Evolutionary conservation across 108 stramenopile species (phyloP).

Genomic region (Conticribra weissflogii): DNA sequence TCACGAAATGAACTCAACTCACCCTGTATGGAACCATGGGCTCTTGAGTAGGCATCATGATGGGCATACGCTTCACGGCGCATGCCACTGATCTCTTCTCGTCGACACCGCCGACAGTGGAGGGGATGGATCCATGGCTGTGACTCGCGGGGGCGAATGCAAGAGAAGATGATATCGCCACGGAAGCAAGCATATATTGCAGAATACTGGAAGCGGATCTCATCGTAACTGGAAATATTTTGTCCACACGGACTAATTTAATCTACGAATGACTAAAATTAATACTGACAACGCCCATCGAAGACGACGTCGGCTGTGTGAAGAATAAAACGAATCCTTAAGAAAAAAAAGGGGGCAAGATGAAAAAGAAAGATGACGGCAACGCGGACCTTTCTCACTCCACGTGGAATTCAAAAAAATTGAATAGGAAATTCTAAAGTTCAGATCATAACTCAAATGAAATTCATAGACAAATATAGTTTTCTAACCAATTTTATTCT

Average conservation of each 20-base stretch:
- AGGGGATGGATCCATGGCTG: constrained; percentile 2
- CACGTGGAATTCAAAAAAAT: background rate
- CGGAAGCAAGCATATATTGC: constrained; percentile 12
- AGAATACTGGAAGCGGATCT: background rate
- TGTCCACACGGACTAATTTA: background rate
- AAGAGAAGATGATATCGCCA: constrained; percentile 13
- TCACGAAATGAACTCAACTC: constrained; percentile 8
- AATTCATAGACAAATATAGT: too few species aligned
- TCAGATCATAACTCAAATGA: too few species aligned
- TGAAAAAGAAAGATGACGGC: too few species aligned
- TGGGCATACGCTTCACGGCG: constrained; percentile 56
- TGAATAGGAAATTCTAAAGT: too few species aligned
- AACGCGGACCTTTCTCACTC: background rate
- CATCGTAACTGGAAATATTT: background rate
- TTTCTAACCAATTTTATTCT: too few species aligned
- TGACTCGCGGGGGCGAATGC: constrained; percentile 26
- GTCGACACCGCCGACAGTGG: background rate
- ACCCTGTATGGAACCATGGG: constrained; percentile 87
- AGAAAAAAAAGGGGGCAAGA: too few species aligned
- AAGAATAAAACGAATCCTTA: too few species aligned
- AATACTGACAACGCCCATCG: too few species aligned
- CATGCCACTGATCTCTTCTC: constrained; percentile 14
- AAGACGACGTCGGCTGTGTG: too few species aligned
- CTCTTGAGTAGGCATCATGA: constrained; percentile 79
- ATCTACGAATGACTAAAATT: too few species aligned